Evolutionary conservation across 805 yeast species (phyloP).

Genomic region (Torulaspora microellipsoides): DNA sequence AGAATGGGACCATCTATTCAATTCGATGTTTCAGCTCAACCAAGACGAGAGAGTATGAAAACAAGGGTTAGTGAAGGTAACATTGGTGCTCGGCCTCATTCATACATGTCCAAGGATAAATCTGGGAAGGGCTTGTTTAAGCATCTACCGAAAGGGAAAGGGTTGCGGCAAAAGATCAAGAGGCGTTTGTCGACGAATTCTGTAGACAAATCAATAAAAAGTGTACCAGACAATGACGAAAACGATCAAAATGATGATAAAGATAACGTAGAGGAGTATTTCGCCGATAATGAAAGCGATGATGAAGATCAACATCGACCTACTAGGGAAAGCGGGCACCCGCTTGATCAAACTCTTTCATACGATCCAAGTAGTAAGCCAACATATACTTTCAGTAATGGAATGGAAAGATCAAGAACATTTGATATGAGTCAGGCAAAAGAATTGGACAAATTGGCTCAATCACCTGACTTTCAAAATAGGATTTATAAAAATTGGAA

Average conservation of each 20-base stretch:
- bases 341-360: conserved; percentile 29
- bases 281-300: conserved; percentile 27
- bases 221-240: not conserved
- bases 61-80: not conserved
- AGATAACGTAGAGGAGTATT: conserved; percentile 21
- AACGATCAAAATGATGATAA: conserved; percentile 3
- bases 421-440: conserved; percentile 37
- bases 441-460: conserved; percentile 23
- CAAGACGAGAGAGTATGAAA: conserved; percentile 14
- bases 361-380: conserved; percentile 35
- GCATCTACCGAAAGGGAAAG: conserved; percentile 20
- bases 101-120: not conserved
- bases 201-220: conserved; percentile 10
- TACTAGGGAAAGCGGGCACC: conserved; percentile 2
- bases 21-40: conserved; percentile 27
- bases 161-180: conserved; percentile 17
- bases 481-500: conserved; percentile 35
- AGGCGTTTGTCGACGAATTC: conserved; percentile 20
- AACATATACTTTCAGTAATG: conserved; percentile 37
- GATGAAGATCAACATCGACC: conserved; percentile 23
- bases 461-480: conserved; percentile 48
- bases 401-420: conserved; percentile 45
- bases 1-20: conserved; percentile 26
- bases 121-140: conserved; percentile 11
- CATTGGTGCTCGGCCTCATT: not conserved